A percentile compares a stretch with the other conserved stretches of the same genome.
phyloP scores from a whole-genome alignment of 2,329 filamentous ascomycete species.

The Fusarium zealandicum region DNA sequence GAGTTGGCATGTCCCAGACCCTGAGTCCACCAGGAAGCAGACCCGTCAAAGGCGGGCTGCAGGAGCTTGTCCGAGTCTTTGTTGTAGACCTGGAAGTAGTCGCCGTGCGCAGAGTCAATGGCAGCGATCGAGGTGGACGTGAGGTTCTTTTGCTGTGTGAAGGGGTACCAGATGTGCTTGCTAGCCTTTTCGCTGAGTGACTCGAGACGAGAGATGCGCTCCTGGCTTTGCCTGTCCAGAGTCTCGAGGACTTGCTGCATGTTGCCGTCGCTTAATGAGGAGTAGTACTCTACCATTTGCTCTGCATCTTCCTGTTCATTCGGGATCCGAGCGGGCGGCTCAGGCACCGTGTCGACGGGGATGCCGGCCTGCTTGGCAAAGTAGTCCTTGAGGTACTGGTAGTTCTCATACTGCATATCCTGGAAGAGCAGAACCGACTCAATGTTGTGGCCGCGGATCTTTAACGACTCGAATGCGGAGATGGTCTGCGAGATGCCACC shows the following conservation, averaged over 20 bases:
- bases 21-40: slow-evolving; percentile 92
- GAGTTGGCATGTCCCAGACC: slow-evolving; percentile 83
- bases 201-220: slow-evolving; percentile 65
- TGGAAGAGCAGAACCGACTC: slow-evolving; percentile 73
- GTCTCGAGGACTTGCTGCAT: slow-evolving; percentile 56
- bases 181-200: slow-evolving; percentile 68
- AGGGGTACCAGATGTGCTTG: slow-evolving; percentile 81
- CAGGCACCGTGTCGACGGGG: slow-evolving; percentile 61
- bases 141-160: slow-evolving; percentile 78
- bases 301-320: slow-evolving; percentile 57
- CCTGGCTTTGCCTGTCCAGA: slow-evolving; percentile 61
- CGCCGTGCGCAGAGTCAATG: slow-evolving; percentile 82
- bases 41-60: slow-evolving; percentile 77
- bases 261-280: slow-evolving; percentile 49
- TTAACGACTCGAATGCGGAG: slow-evolving; percentile 79
- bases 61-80: slow-evolving; percentile 21
- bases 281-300: slow-evolving; percentile 71
- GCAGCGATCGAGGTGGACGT: slow-evolving; percentile 68
- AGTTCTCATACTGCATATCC: slow-evolving; percentile 71
- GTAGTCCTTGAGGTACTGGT: slow-evolving; percentile 71
- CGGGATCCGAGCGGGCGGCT: slow-evolving; percentile 61
- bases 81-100: slow-evolving; percentile 72
- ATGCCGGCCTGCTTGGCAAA: slow-evolving; percentile 68
- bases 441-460: slow-evolving; percentile 80
- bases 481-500: slow-evolving; percentile 85